Base-by-base conservation (phyloP, 2,329 filamentous ascomycete genomes). In the Penicillium sp. region DNA sequence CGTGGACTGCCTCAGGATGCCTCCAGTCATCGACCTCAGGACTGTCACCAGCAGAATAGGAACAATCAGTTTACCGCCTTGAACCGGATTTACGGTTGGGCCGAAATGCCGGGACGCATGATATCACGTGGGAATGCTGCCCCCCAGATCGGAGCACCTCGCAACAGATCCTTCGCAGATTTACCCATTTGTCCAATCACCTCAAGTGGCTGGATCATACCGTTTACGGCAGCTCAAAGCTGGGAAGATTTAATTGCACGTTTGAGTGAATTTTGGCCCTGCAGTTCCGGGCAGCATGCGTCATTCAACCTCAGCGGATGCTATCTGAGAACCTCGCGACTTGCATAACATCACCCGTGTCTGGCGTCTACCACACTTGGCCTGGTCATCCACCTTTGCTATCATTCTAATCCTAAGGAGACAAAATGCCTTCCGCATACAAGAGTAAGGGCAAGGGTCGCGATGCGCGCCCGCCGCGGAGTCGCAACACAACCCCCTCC, bases 401-500 rank as follows among this genome's bases (percentile, higher is more conserved):
- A 14, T 38, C 30, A 14, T 28, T 7, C 22, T 16, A 11, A n/a
- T 14, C n/a, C 8, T 8, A 43, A 51, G 33, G 25, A 43, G 35
- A 45, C 51, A 66, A 55, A 52, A 82, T 82, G 80, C 79, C 80
- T 42, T 74, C 76, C 26, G 78, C 78, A 42, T 76, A 74, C 60
- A 82, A 82, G 68, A 76, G 79, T 68, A 86, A 86, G 72, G 76
- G 80, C 49, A 85, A 85, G 70, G 79, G 77, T 52, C 81, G 81
- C 63, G 83, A 85, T 61, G 77, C 79, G 43, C 78, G 81, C 57
- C 81, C 80, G 43, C 85, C 85, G 52, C 81, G 83, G 63, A 88
- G 85, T 68, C 84, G 87, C 65, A 88, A 88, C 70, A 86, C 85
- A 16, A 89, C 87, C 3, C 87, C 87, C 22, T 82, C 84, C 64